Conservation (phyloP, 306 rosid species). For the Clitoria ternatea region DNA sequence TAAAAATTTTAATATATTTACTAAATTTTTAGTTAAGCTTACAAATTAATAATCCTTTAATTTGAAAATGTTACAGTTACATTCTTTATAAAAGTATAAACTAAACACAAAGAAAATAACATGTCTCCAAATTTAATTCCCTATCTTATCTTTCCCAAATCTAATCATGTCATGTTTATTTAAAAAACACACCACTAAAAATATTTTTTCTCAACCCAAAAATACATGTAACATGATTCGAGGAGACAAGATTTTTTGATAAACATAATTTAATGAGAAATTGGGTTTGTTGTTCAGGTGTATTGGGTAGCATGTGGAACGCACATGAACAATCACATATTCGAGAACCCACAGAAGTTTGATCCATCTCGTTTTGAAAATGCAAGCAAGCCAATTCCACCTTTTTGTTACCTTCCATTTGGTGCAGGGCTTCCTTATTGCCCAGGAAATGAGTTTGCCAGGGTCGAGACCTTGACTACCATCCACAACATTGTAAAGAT, state of each 20-base stretch:
- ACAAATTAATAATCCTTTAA: too few relatives aligned
- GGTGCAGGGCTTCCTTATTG: slow-evolving; percentile 46
- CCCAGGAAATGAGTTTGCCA: slow-evolving; percentile 53
- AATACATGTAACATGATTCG: too few relatives aligned
- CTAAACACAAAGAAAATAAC: too few relatives aligned
- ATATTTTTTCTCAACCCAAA: too few relatives aligned
- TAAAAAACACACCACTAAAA: too few relatives aligned
- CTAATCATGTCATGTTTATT: too few relatives aligned
- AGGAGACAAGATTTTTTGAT: background rate
- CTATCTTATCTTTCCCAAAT: too few relatives aligned
- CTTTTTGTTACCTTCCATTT: slow-evolving; percentile 47
- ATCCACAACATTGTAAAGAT: slow-evolving; percentile 43
- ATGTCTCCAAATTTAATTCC: too few relatives aligned
- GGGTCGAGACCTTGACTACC: slow-evolving; percentile 42
- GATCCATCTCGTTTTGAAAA: slow-evolving; percentile 49
- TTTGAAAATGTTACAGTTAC: too few relatives aligned
- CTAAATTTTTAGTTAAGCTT: too few relatives aligned
- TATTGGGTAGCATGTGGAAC: slow-evolving; percentile 44
- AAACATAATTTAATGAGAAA: background rate
- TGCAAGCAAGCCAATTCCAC: slow-evolving; percentile 42
- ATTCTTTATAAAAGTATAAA: too few relatives aligned
- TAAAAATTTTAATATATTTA: too few relatives aligned
- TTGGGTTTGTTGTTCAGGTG: slow-evolving; percentile 26
- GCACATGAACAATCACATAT: slow-evolving; percentile 36
- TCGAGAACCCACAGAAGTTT: slow-evolving; percentile 38